Evolutionary conservation across 306 rosid genomes (phyloP).

Genomic region (Chamaecrista fasciculata): DNA sequence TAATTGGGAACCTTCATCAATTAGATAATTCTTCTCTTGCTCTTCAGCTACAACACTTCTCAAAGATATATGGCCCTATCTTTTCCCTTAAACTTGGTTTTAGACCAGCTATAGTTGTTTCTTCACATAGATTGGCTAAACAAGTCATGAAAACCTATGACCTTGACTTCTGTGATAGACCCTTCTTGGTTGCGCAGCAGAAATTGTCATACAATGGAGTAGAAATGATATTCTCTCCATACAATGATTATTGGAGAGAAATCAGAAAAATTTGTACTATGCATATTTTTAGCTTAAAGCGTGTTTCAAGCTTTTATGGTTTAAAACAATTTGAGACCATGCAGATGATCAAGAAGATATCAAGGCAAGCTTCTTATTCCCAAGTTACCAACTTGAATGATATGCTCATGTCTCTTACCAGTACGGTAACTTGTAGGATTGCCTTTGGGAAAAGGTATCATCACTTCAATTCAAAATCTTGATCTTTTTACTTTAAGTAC

Average conservation of each 20-base stretch:
- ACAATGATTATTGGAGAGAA: constrained; percentile 2
- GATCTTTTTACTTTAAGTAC: no score
- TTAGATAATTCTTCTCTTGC: neutral
- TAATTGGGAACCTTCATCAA: constrained; percentile 11
- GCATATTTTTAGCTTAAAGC: no score
- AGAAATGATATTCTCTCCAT: neutral
- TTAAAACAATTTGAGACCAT: constrained; percentile 16
- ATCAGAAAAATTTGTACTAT: no score
- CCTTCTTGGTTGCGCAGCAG: neutral
- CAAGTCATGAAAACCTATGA: neutral
- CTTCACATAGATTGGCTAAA: neutral
- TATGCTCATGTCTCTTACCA: neutral
- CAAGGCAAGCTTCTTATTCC: neutral
- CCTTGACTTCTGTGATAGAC: neutral
- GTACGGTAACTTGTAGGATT: neutral
- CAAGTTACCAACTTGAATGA: neutral
- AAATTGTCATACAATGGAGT: neutral
- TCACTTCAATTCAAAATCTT: no score
- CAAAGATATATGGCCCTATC: neutral
- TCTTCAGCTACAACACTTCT: neutral
- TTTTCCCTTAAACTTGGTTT: neutral
- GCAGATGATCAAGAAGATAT: neutral
- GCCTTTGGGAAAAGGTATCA: neutral
- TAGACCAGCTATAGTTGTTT: neutral
- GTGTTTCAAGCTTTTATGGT: constrained; percentile 2